phyloP scores from a whole-genome alignment of 495 filamentous ascomycete genomes.

The Schizothecium vesticola region DNA sequence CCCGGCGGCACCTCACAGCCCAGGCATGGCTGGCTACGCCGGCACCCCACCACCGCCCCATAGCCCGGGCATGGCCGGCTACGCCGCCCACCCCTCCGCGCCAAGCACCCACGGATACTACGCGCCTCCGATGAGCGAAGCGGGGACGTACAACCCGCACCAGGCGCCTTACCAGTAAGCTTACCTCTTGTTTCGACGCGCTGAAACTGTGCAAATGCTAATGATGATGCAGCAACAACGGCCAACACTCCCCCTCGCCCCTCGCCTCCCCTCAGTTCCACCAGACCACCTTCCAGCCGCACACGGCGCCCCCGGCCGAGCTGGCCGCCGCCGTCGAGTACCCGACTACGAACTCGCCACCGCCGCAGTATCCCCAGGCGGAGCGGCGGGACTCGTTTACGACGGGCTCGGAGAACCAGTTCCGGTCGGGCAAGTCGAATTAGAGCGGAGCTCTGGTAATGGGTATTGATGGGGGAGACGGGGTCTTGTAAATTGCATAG shows the following conservation, averaged over 20 bases:
- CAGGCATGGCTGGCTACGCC: slow-evolving; percentile 6
- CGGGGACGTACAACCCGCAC: neutral
- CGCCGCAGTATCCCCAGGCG: slow-evolving; percentile 14
- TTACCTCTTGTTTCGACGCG: neutral
- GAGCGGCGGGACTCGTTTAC: slow-evolving; percentile 5
- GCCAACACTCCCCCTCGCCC: neutral
- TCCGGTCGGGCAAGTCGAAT: neutral
- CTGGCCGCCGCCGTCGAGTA: neutral
- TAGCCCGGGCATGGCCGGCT: slow-evolving; percentile 7
- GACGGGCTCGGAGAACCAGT: slow-evolving; percentile 9
- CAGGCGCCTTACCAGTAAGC: neutral
- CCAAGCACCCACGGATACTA: neutral
- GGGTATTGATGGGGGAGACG: neutral
- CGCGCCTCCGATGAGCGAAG: neutral
- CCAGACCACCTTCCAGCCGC: neutral
- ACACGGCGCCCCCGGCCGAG: neutral
- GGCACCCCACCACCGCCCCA: slow-evolving; percentile 11
- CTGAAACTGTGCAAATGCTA: neutral
- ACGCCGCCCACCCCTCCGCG: slow-evolving; percentile 1
- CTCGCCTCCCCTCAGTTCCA: neutral
- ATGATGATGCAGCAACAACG: neutral
- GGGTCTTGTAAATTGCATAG: neutral
- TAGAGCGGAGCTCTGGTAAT: neutral
- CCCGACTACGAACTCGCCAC: slow-evolving; percentile 4
- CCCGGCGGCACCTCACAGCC: slow-evolving; percentile 9